These are phyloP conservation scores for Golubevia pallescens DNA, from an alignment of 1,284 basidiomycete genomes.

Conservation along the genomic window DNA sequence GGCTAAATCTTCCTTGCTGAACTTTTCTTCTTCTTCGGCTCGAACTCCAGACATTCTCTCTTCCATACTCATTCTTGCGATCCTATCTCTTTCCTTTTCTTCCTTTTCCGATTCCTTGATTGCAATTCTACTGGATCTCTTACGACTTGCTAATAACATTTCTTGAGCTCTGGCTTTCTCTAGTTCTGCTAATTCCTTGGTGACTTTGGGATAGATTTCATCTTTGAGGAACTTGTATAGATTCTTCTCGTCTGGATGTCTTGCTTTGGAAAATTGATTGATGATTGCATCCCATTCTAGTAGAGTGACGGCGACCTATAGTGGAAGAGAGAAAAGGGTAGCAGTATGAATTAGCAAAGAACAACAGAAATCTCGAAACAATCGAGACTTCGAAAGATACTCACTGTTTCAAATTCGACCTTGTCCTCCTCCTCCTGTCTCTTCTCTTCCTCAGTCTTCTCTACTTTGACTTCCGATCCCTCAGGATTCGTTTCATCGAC, in stretches of 20 bases:
- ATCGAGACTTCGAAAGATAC: conserved; percentile 67
- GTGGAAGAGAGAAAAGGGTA: neutral
- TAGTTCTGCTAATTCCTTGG: conserved; percentile 65
- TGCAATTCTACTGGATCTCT: conserved; percentile 82
- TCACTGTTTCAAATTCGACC: conserved; percentile 69
- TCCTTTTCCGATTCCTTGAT: conserved; percentile 71
- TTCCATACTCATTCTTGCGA: conserved; percentile 66
- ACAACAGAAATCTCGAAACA: neutral
- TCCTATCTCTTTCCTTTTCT: conserved; percentile 64
- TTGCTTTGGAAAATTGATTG: conserved; percentile 75
- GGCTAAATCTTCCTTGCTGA: conserved; percentile 65
- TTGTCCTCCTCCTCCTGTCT: conserved; percentile 55
- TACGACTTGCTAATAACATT: conserved; percentile 74
- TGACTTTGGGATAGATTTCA: conserved; percentile 73
- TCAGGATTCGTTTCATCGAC: neutral
- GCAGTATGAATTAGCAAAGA: neutral
- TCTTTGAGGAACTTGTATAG: conserved; percentile 74
- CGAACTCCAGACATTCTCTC: conserved; percentile 66
- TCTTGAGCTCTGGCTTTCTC: conserved; percentile 72
- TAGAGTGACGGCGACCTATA: conserved; percentile 76
- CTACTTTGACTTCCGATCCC: conserved; percentile 18
- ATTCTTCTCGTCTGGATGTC: conserved; percentile 79
- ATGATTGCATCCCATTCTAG: conserved; percentile 73
- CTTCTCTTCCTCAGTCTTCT: conserved; percentile 53
- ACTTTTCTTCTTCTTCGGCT: conserved; percentile 69